Percentiles rank a stretch among this genome's conserved stretches.
These are phyloP conservation scores for Asterophora lycoperdoides DNA, from an alignment of 768 basidiomycete species.

Conservation along the genomic window DNA sequence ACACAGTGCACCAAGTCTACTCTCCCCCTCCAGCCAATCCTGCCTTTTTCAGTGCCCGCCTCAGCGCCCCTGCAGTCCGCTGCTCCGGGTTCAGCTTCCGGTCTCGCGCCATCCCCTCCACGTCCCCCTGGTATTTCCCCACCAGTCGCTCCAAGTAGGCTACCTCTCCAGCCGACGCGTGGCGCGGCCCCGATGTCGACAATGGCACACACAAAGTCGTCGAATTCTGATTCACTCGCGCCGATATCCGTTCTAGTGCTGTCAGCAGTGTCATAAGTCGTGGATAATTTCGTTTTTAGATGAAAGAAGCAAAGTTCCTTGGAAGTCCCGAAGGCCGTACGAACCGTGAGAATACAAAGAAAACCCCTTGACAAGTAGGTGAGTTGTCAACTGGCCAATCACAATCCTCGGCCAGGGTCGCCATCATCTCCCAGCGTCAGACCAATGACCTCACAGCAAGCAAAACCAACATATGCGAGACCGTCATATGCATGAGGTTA, in stretches of 20 bases:
- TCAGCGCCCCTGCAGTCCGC: slow-evolving; percentile 76
- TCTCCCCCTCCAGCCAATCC: slow-evolving; percentile 33
- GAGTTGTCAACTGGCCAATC: background rate
- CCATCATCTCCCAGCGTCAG: too few species aligned
- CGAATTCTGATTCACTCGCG: slow-evolving; percentile 26
- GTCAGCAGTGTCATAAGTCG: slow-evolving; percentile 22
- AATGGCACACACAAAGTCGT: slow-evolving; percentile 35
- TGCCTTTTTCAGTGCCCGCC: slow-evolving; percentile 55
- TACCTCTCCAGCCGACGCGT: slow-evolving; percentile 66
- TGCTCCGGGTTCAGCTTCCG: slow-evolving; percentile 78
- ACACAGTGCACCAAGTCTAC: slow-evolving; percentile 16
- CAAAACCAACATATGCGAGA: background rate
- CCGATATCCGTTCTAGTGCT: slow-evolving; percentile 68
- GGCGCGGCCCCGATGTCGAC: slow-evolving; percentile 47
- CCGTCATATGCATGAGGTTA: slow-evolving; percentile 3
- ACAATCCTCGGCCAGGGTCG: slow-evolving; percentile 2
- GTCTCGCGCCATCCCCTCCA: slow-evolving; percentile 76
- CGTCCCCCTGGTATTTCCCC: slow-evolving; percentile 64
- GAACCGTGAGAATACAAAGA: slow-evolving; percentile 23
- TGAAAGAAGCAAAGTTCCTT: slow-evolving; percentile 7
- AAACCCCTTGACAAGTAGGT: background rate
- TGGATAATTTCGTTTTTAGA: slow-evolving; percentile 16
- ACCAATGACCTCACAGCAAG: slow-evolving; percentile 2
- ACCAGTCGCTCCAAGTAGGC: slow-evolving; percentile 64
- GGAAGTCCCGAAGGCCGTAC: slow-evolving; percentile 19